Evolutionary conservation across 2,329 filamentous ascomycete species (phyloP), one percentile per base, ranked within the genome.

Genomic region (Arachnomyces sp.): DNA sequence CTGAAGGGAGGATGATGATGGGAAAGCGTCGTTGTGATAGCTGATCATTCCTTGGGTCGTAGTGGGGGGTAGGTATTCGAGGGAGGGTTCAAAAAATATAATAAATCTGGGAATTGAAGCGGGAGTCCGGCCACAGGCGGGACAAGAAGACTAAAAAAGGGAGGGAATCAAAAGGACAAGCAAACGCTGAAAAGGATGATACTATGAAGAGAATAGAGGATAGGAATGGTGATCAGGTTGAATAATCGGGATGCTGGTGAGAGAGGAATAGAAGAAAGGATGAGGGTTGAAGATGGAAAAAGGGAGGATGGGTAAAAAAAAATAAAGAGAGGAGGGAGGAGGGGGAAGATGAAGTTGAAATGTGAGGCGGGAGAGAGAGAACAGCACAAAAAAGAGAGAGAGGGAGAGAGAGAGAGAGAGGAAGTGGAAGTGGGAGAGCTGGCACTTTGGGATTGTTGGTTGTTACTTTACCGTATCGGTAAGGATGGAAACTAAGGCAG

Each of bases 31-130:
- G 51, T 54, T 55, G 55, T 58, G 61, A 53, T 57, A 57, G 56
- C 59, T 61, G 60, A 58, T 63, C 63, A 66, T 66, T 64, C 63
- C 62, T 65, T 61, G 61, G 39, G 55, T 43, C 57, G 52, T 20
- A 36, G 25, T 18, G 15, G 39, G 17, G 54, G 50, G 46, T 40
- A 48, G 49, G 37, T 50, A 47, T 45, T 46, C 42, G 43, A 40
- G 43, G 49, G 41, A 46, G 42, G 44, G 39, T 50, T 45, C 20
- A 25, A 25, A 25, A 44, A 52, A 51, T 49, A 50, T 37, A 37
- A 40, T 34, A 18, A 16, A 39, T 25, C 20, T 25, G 20, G 20
- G 20, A 25, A 25, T 25, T 25, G 20, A 31, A 34, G 34, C 30
- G 46, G 46, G 47, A 52, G 56, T 63, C 61, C 61, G 64, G 61